Percentiles rank a stretch among this genome's conserved stretches.
Evolutionary conservation across 352 stramenopile species (phyloP).

Genomic region (Pythium monospermum): DNA sequence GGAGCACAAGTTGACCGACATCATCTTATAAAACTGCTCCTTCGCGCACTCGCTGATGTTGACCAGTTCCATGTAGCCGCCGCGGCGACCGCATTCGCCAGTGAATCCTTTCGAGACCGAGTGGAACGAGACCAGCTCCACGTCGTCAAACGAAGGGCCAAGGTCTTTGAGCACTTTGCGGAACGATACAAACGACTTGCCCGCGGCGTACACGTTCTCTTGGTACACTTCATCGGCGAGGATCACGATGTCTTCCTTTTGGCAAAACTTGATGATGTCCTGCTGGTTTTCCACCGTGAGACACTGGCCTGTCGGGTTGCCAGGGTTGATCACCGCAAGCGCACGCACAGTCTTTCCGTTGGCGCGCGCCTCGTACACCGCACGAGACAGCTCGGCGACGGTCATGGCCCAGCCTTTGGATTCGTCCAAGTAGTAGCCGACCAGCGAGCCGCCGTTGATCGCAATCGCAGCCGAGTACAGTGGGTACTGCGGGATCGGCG

Average conservation of each 20-base stretch:
- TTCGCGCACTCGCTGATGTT: slow-evolving; percentile 90
- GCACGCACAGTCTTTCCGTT: slow-evolving; percentile 91
- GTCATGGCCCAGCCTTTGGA: slow-evolving; percentile 88
- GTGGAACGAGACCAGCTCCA: slow-evolving; percentile 99
- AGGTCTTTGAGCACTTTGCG: slow-evolving; percentile 93
- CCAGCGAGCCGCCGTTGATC: slow-evolving; percentile 91
- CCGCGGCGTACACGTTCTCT: slow-evolving; percentile 96
- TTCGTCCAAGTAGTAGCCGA: slow-evolving; percentile 98
- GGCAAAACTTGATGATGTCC: slow-evolving; percentile 95
- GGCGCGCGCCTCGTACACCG: slow-evolving; percentile 82
- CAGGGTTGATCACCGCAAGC: slow-evolving; percentile 99
- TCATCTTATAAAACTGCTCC: slow-evolving; percentile 99
- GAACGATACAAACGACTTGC: slow-evolving; percentile 93
- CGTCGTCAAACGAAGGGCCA: slow-evolving; percentile 66
- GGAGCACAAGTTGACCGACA: slow-evolving; percentile 95
- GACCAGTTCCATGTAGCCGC: slow-evolving; percentile 96
- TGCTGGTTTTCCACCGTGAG: slow-evolving; percentile 86
- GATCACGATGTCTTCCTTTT: slow-evolving; percentile 92
- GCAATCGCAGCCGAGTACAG: slow-evolving; percentile 98
- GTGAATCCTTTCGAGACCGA: slow-evolving; percentile 98
- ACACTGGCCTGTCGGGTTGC: slow-evolving; percentile 97
- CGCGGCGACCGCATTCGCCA: slow-evolving; percentile 96
- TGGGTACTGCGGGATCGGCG: slow-evolving; percentile 99
- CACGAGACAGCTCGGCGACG: slow-evolving; percentile 87
- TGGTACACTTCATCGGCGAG: slow-evolving; percentile 99